Conservation (phyloP, 345 rosid genomes). For the Garcia nutans region DNA sequence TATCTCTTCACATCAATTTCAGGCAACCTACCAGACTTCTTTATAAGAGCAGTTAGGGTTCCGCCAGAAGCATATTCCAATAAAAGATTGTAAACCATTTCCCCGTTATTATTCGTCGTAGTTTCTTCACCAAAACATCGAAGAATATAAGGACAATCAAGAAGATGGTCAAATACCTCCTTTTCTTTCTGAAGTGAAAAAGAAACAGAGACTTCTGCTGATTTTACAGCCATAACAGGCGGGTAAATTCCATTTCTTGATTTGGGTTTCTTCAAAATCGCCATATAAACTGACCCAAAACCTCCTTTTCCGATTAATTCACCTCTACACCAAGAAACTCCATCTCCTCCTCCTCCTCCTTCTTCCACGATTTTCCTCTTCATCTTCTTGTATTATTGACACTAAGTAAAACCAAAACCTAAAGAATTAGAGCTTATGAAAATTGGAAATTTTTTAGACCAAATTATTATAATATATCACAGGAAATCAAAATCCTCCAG, state of each 20-base stretch:
- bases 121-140: constrained; percentile 49
- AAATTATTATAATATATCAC: no score
- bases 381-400: no score
- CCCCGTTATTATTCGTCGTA: constrained; percentile 37
- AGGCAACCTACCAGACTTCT: constrained; percentile 39
- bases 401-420: no score
- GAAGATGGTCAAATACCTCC: constrained; percentile 37
- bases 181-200: constrained; percentile 54
- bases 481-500: no score
- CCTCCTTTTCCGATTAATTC: constrained; percentile 58
- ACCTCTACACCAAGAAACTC: constrained; percentile 57
- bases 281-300: constrained; percentile 57
- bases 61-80: constrained; percentile 74
- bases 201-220: constrained; percentile 37
- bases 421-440: no score
- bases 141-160: constrained; percentile 47
- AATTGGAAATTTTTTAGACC: no score
- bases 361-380: background rate
- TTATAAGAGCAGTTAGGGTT: constrained; percentile 44
- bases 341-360: constrained; percentile 12
- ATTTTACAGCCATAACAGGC: constrained; percentile 60
- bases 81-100: constrained; percentile 52
- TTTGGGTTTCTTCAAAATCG: constrained; percentile 20
- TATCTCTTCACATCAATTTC: constrained; percentile 49
- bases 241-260: constrained; percentile 25